Percentiles rank a stretch among this genome's conserved stretches.
These are phyloP conservation scores for Rubroshorea leprosula DNA, from an alignment of 345 rosid genomes.

Conservation along the genomic window DNA sequence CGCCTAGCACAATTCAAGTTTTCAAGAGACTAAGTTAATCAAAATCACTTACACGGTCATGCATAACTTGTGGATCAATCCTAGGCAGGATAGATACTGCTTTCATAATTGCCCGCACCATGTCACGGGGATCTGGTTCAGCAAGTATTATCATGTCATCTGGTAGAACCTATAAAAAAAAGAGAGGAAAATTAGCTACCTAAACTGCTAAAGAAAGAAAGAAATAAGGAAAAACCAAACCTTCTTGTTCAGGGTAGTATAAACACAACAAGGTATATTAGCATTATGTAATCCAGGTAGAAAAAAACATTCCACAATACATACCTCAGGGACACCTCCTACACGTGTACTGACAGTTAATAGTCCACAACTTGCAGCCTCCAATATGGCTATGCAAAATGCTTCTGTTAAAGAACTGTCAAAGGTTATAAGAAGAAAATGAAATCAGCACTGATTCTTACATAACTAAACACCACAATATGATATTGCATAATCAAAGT, in stretches of 20 bases:
- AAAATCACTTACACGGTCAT: constrained; percentile 52
- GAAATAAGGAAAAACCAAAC: too few species aligned
- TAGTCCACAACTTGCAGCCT: constrained; percentile 97
- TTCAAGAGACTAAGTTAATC: not conserved
- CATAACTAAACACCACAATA: not conserved
- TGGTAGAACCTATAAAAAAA: constrained; percentile 57
- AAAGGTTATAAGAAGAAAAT: constrained; percentile 2
- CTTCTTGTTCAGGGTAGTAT: too few species aligned
- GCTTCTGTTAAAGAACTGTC: constrained; percentile 96
- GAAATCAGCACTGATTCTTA: not conserved
- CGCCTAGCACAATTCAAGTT: not conserved
- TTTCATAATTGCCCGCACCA: constrained; percentile 64
- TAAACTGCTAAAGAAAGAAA: too few species aligned
- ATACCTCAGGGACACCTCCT: constrained; percentile 96
- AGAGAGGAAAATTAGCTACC: too few species aligned
- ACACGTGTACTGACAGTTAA: constrained; percentile 93
- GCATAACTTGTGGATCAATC: constrained; percentile 83
- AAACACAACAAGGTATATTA: too few species aligned
- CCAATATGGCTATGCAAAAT: constrained; percentile 95
- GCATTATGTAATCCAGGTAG: not conserved
- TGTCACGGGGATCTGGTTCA: constrained; percentile 79
- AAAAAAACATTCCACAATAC: constrained; percentile 17
- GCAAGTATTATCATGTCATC: constrained; percentile 92
- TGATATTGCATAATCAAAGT: not conserved
- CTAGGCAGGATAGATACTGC: constrained; percentile 82